Base-by-base conservation (phyloP, 805 yeast genomes). In the Lachancea nothofagi region DNA sequence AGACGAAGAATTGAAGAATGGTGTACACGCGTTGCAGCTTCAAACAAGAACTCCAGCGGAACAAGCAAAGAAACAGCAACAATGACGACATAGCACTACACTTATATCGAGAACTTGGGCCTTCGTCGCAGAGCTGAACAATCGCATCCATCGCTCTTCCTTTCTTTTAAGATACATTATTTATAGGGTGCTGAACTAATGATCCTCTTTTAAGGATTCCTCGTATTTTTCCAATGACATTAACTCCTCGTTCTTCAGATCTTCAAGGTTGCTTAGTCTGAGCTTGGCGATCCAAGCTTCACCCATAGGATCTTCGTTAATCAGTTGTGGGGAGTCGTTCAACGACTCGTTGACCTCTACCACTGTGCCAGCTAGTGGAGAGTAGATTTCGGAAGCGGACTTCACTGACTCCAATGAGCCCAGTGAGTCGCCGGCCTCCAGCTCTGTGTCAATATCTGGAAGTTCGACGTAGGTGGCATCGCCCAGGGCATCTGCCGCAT, bases 321-420 rank as follows among this genome's bases (percentile, higher is more conserved):
- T 77, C 53, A 87, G 68, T 42, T 78, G 79, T 25, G 98, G 97
- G 44, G 72, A 67, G 36, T 74, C 75, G 47, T 76, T 81, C 50
- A 93, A 72, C 18, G 57, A 62, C 26, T 68, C 73, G 66, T 93
- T 93, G 49, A 78, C 75, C 50, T 79, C 96, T 35, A 78, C 45
- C 26, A 93, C 70, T 49, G 74, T 81, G 36, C 96, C 96, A 12
- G 72, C 65, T 21, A 87, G 83, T 37, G 98, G 98, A 14, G 88
- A 69, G 65, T 89, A 90, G 47, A 93, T 82, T 58, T 93, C 98
- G 49, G 86, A 76, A 20, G 98, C 97, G 33, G 89, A 77, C 67
- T 93, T 93, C 55, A 93, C 98, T 30, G 88, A 77, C 66, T 93
- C 98, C 29, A 93, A 94, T 23, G 95, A 83, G 5, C 97, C 97